Base-by-base conservation (phyloP, 345 rosid species). In the Populus davidiana region DNA sequence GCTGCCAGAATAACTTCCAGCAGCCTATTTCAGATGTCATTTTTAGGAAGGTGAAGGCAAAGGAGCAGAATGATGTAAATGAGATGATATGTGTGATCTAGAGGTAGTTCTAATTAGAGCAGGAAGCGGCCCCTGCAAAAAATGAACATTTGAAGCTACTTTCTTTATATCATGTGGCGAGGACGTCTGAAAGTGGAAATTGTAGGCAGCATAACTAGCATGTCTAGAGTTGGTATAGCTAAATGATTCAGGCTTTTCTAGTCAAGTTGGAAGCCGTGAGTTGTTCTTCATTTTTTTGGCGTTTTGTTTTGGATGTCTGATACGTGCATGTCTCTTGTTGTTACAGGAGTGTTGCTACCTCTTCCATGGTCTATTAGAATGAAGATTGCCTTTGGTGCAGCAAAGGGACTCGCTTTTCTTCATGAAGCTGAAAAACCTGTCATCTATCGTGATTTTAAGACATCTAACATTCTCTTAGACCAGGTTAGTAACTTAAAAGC, bases 361-460 rank as follows among this genome's bases (percentile, higher is more conserved):
- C 96, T 93, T 81, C 86, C 98, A 18, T 95, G 98, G 99, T 86
- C 79, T 35, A 82, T 85, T 47, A 87, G 98, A 86, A 93, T 95
- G 97, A 95, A 95, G 81, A 93, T 95, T 80, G 99, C 97, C 67
- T 90, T 84, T 0, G 98, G 97, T 79, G 98, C 99, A 64, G 99
- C 99, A 6, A 93, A 91, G 86, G 99, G 99, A 66, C 97, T 95
- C 2, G 99, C 99, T 50, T 95, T 93, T 75, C 94, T 95, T 35
- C 99, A 95, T 66, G 98, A 89, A 70, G 99, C 99, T 7, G 96
- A 91, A 79, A 95, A 95, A 72, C 98, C 99, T 0, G 99, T 95
- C 81, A 95, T 95, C 76, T 95, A 91, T 69, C 97, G 99, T 6
- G 99, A 95, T 85, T 95, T 95, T 77, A 95, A 93, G 88, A 95